Conservation (phyloP, 257 asterid species). For the Schizonepeta tenuifolia region DNA sequence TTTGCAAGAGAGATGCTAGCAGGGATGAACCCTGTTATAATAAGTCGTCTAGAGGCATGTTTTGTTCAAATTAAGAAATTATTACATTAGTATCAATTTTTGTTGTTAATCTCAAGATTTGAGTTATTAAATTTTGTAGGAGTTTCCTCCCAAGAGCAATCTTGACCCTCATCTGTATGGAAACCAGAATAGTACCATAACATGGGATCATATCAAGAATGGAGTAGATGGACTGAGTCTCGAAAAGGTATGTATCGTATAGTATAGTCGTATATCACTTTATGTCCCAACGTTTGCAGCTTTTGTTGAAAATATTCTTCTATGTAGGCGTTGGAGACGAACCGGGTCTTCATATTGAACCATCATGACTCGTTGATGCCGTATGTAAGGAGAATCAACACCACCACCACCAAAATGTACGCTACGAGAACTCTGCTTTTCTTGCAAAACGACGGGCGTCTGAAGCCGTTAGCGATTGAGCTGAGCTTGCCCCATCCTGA, state of each 20-base stretch:
- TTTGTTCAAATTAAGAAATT: too few relatives aligned
- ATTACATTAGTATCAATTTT: neutral
- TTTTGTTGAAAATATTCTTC: neutral
- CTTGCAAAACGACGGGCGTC: slow-evolving; percentile 45
- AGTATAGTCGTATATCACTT: neutral
- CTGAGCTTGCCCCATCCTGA: slow-evolving; percentile 57
- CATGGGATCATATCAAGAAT: slow-evolving; percentile 43
- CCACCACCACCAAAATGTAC: slow-evolving; percentile 51
- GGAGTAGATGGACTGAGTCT: slow-evolving; percentile 48
- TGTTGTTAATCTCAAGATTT: neutral
- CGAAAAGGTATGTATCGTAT: slow-evolving; percentile 45
- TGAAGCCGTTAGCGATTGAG: slow-evolving; percentile 59
- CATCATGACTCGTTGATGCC: slow-evolving; percentile 68
- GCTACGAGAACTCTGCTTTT: slow-evolving; percentile 62
- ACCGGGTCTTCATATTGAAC: slow-evolving; percentile 48
- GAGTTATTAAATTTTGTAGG: slow-evolving; percentile 43
- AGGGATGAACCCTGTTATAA: slow-evolving; percentile 64
- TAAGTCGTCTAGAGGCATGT: slow-evolving; percentile 58
- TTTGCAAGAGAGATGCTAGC: slow-evolving; percentile 74
- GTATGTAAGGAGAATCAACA: slow-evolving; percentile 54
- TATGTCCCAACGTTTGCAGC: neutral
- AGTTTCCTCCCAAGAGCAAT: slow-evolving; percentile 58
- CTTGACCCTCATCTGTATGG: slow-evolving; percentile 55
- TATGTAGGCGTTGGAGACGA: slow-evolving; percentile 45
- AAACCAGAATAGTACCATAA: slow-evolving; percentile 47